Percentiles rank a stretch among this genome's conserved stretches.
These are phyloP conservation scores for Periconia sp. DNA, from an alignment of 2,329 filamentous ascomycete genomes.

Conservation along the genomic window DNA sequence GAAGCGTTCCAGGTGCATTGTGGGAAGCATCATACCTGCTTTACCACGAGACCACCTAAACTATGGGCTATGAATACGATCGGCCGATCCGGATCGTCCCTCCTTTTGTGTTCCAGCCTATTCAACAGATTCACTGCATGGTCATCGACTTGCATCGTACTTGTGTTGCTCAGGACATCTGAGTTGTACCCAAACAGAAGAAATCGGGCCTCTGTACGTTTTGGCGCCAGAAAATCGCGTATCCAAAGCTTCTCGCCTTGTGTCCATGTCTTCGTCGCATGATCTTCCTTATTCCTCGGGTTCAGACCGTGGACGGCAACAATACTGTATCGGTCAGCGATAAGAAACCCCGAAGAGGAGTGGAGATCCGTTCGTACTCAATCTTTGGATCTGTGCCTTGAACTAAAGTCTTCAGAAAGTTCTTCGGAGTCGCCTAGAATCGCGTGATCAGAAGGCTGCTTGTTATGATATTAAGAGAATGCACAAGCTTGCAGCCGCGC, in stretches of 20 bases:
- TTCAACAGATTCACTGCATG: slow-evolving; percentile 11
- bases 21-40: slow-evolving; percentile 7
- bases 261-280: slow-evolving; percentile 12
- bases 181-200: slow-evolving; percentile 13
- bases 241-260: slow-evolving; percentile 10
- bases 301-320: slow-evolving; percentile 13
- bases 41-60: slow-evolving; percentile 12
- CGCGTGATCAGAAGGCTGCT: not conserved
- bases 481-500: no score
- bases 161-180: slow-evolving; percentile 1
- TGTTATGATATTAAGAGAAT: not conserved
- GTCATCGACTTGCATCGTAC: slow-evolving; percentile 7
- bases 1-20: no score
- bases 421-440: slow-evolving; percentile 6
- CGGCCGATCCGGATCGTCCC: slow-evolving; percentile 3
- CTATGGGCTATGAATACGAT: slow-evolving; percentile 13
- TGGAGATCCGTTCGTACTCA: slow-evolving; percentile 5
- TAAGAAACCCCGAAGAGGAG: not conserved
- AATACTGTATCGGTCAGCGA: slow-evolving; percentile 5
- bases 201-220: slow-evolving; percentile 8
- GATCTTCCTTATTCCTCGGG: slow-evolving; percentile 7
- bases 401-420: slow-evolving; percentile 7
- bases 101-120: slow-evolving; percentile 6
- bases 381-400: slow-evolving; percentile 11
- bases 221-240: slow-evolving; percentile 6